Evolutionary conservation across 345 rosid species (phyloP).

Genomic region (Ceriops decandra): DNA sequence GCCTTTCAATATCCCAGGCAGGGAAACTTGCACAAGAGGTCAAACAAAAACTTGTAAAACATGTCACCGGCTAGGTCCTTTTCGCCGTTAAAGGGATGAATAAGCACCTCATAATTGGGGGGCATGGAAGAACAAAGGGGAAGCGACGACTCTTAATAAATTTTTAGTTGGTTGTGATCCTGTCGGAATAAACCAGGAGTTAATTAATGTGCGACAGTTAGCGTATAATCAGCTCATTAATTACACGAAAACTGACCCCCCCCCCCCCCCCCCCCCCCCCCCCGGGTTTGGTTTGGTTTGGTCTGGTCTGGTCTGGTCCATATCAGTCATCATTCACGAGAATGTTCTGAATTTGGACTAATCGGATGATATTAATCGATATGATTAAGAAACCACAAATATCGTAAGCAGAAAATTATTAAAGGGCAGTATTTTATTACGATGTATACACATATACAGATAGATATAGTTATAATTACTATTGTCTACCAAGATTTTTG

Average conservation of each 20-base stretch:
- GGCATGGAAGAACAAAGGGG: conserved; percentile 1
- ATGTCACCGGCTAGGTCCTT: conserved; percentile 12
- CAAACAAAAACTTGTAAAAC: not conserved
- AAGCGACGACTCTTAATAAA: conserved; percentile 12
- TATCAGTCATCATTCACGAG: conserved; percentile 2
- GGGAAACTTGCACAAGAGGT: conserved; percentile 1
- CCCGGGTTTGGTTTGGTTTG: no score
- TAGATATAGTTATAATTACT: no score
- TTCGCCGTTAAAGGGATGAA: conserved; percentile 6
- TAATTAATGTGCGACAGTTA: conserved; percentile 7
- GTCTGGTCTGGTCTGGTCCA: no score
- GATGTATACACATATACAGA: no score
- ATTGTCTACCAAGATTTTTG: not conserved
- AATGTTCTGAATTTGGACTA: conserved; percentile 1
- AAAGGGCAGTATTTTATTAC: no score
- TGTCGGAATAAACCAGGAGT: conserved; percentile 15
- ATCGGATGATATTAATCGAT: no score
- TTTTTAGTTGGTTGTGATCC: conserved; percentile 13
- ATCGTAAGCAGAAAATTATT: no score
- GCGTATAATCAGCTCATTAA: not conserved
- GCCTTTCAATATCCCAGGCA: conserved; percentile 8
- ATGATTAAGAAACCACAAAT: no score
- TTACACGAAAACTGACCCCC: no score
- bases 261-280: no score
- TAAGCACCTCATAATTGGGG: not conserved